Base-by-base conservation (phyloP, 768 basidiomycete genomes). In the Macrolepiota albuminosa region DNA sequence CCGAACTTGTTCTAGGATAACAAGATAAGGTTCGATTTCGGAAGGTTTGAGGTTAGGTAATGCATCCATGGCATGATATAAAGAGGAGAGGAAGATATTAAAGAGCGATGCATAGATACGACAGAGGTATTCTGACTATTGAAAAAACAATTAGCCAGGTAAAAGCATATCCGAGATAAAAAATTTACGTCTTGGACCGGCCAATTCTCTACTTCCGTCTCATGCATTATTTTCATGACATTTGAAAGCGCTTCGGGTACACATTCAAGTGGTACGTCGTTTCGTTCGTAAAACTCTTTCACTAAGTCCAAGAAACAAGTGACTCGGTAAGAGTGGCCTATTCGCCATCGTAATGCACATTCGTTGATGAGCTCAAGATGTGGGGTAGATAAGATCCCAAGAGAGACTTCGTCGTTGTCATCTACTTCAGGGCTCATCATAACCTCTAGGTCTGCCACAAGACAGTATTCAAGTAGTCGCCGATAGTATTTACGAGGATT, bases 261-360 rank as follows among this genome's bases (percentile, higher is more conserved):
- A 71, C 97, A 98, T 68, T 96, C 96, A 68, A 96, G 76, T 2
- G 97, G 97, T 6, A 98, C 92, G 63, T 94, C 88, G 62, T 90
- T 88, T 37, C 89, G 84, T 73, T 95, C 91, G 68, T 89, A 97
- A 69, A 94, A 87, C 53, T 88, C 85, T 62, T 86, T 88, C 55
- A 98, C 91, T 56, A 93, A 79, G 57, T 92, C 89, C 66, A 97
- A 74, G 76, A 95, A 97, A 67, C 86, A 88, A 10, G 86, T 80
- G 0, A 83, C 86, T 37, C 91, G 85, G 68, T 89, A 91, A 18
- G 88, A 76, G 62, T 88, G 87, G 2, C 86, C 83, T 62, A 98
- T 87, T 50, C 96, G 81, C 97, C 97, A 98, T 45, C 93, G 81
- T 60, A 90, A 65, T 3, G 93, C 93, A 65, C 93, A 95, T 65